Conservation (phyloP, 2,329 filamentous ascomycete genomes). For the Sclerotinia spermophila region DNA sequence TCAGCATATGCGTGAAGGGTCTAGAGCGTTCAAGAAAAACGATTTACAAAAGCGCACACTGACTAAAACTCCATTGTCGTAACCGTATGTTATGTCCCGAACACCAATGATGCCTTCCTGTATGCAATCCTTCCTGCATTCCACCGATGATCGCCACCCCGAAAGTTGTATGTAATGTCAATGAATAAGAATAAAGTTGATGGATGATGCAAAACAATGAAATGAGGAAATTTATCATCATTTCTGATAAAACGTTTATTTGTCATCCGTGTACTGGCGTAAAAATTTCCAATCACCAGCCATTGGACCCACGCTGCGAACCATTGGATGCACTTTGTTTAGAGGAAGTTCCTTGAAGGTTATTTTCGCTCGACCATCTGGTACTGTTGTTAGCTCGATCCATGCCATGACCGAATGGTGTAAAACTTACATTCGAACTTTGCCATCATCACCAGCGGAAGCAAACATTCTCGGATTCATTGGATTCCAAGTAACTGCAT, state of each 20-base stretch:
- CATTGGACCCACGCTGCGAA: slow-evolving; percentile 25
- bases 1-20: slow-evolving; percentile 6
- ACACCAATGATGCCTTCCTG: slow-evolving; percentile 16
- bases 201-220: slow-evolving; percentile 17
- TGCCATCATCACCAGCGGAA: slow-evolving; percentile 82
- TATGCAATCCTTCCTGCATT: slow-evolving; percentile 17
- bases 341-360: background rate
- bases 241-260: slow-evolving; percentile 12
- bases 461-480: slow-evolving; percentile 79
- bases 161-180: slow-evolving; percentile 15
- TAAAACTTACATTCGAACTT: slow-evolving; percentile 75
- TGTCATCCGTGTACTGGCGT: background rate
- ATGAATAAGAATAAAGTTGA: background rate
- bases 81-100: slow-evolving; percentile 5
- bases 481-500: slow-evolving; percentile 87
- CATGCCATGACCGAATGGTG: background rate
- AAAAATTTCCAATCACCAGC: slow-evolving; percentile 22
- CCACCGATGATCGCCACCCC: slow-evolving; percentile 19
- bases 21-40: background rate
- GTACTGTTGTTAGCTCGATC: background rate
- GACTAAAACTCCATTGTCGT: slow-evolving; percentile 5
- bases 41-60: background rate
- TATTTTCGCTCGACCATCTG: slow-evolving; percentile 32
- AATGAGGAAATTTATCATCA: background rate
- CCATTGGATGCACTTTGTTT: slow-evolving; percentile 20